A percentile compares a stretch with the other conserved stretches of the same genome.
Conservation (phyloP, 1,284 basidiomycete genomes). For the Apiotrichum mycotoxinovorans region DNA sequence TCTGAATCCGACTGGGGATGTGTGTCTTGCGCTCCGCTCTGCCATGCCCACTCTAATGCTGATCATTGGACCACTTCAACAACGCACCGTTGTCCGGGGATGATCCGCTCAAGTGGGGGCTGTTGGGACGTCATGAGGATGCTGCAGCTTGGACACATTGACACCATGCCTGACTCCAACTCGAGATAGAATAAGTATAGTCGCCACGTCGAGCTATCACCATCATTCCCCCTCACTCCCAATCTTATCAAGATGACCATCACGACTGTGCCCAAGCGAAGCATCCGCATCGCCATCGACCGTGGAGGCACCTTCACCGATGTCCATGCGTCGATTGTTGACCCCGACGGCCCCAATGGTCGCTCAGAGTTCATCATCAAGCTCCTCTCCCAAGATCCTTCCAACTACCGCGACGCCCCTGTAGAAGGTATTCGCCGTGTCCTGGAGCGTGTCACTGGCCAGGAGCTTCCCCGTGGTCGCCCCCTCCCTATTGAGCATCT, state of each 20-base stretch:
- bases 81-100: too few species aligned
- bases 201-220: background rate
- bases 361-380: constrained; percentile 48
- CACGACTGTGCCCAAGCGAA: constrained; percentile 7
- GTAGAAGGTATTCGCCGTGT: constrained; percentile 81
- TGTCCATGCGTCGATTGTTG: constrained; percentile 14
- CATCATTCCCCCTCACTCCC: background rate
- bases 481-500: constrained; percentile 70
- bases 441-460: constrained; percentile 68
- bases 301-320: constrained; percentile 11
- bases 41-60: background rate
- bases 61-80: too few species aligned
- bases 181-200: background rate
- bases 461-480: constrained; percentile 40
- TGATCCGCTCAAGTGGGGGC: too few species aligned
- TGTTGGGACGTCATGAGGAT: too few species aligned
- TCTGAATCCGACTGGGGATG: too few species aligned
- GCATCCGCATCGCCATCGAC: constrained; percentile 42
- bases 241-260: constrained; percentile 4
- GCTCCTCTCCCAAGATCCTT: constrained; percentile 75
- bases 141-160: too few species aligned
- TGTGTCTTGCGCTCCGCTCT: too few species aligned
- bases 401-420: constrained; percentile 78
- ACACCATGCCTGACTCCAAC: too few species aligned
- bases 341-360: constrained; percentile 6